Evolutionary conservation across 768 basidiomycete species (phyloP), one percentile per base, ranked within the genome.

Genomic region (Boletus insuetus): DNA sequence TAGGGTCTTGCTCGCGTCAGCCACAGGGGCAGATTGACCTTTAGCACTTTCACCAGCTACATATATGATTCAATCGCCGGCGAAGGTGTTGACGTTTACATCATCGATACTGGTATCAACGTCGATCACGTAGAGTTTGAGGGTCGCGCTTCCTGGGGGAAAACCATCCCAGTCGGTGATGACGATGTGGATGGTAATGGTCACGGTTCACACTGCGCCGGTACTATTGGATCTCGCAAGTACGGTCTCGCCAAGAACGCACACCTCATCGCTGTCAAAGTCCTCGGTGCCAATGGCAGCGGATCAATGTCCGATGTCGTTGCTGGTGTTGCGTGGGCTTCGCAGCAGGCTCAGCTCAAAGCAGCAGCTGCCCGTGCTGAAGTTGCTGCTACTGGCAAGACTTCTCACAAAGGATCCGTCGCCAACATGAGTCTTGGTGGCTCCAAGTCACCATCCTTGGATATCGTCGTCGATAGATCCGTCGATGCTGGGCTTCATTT

Each of bases 391-490:
- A 93, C 91, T 19, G 89, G 91, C 51, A 86, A 82, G 76, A 89
- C 87, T 51, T 75, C 74, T 42, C 91, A 96, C 81, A 95, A 94
- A 77, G 97, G 97, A 22, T 94, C 93, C 17, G 94, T 95, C 50
- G 91, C 88, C 47, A 96, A 96, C 80, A 97, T 99, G 97, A 90
- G 87, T 70, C 87, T 99, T 49, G 97, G 97, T 59, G 97, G 97
- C 64, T 92, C 93, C 55, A 96, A 95, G 77, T 92, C 91, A 6
- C 80, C 76, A 20, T 82, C 91, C 34, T 81, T 98, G 49, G 94
- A 99, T 59, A 79, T 80, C 22, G 84, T 87, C 49, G 93, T 99
- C 58, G 86, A 98, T 76, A 77, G 75, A 48, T 94, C 97, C 44
- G 92, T 96, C 51, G 80, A 83, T 10, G 58, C 70, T 35, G 97